Conservation (phyloP, 208 protist species). For the Acanthamoeba lenticulata region DNA sequence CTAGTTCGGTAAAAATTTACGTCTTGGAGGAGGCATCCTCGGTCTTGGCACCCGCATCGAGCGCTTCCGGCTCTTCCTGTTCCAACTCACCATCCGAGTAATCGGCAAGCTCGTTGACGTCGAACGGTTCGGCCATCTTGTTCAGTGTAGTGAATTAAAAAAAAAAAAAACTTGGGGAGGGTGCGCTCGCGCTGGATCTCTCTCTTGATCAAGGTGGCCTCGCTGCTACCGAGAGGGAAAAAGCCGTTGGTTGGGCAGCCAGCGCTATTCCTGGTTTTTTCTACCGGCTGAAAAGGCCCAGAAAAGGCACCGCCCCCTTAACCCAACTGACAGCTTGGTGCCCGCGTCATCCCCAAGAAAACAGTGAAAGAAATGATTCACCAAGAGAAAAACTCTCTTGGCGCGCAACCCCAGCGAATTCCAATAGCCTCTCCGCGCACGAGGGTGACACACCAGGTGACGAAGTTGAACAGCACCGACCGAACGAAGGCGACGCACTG, state of each 20-base stretch:
- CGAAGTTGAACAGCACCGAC: too few species aligned
- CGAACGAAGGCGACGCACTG: too few species aligned
- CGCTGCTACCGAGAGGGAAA: not conserved
- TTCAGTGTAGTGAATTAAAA: not conserved
- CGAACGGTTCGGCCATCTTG: conserved; percentile 19
- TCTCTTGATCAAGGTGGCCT: not conserved
- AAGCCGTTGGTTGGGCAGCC: not conserved
- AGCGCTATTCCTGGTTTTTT: not conserved
- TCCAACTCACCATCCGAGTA: conserved; percentile 37
- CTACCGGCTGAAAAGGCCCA: not conserved
- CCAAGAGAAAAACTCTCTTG: too few species aligned
- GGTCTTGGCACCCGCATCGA: not conserved
- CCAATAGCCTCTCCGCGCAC: too few species aligned
- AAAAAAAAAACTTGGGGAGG: not conserved
- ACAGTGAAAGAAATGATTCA: too few species aligned
- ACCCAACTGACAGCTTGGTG: too few species aligned
- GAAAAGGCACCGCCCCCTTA: not conserved
- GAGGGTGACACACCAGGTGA: too few species aligned
- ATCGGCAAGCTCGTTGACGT: conserved; percentile 32
- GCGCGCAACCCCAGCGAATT: too few species aligned
- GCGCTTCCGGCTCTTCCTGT: not conserved
- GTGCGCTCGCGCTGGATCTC: not conserved
- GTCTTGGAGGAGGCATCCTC: not conserved
- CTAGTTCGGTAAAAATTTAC: not conserved
- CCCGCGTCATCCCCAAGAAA: too few species aligned